phyloP scores from a whole-genome alignment of 225 moss, liverwort and hornwort genomes.

The Asterella californica region DNA sequence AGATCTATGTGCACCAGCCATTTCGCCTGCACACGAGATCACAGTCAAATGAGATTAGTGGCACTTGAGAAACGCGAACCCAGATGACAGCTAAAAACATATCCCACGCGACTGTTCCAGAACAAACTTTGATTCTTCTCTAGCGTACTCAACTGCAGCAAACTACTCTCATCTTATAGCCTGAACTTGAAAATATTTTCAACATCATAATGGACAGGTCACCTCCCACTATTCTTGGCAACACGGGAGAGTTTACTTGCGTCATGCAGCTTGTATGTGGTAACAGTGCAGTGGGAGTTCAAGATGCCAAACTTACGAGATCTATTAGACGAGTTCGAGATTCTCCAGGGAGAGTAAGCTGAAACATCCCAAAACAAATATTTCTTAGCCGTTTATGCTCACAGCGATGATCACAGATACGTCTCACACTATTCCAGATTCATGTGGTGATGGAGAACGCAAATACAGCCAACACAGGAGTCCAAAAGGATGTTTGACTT shows the following conservation, averaged over 20 bases:
- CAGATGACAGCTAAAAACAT: neutral
- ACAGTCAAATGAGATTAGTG: neutral
- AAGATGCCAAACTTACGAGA: slow-evolving; percentile 57
- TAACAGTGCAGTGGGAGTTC: too few species aligned
- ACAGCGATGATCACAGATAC: neutral
- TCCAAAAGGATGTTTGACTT: neutral
- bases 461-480: neutral
- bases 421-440: neutral
- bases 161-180: neutral
- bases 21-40: slow-evolving; percentile 65
- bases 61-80: neutral
- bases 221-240: neutral
- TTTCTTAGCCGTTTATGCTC: neutral
- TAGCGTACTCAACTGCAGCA: neutral
- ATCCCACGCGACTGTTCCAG: neutral
- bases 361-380: slow-evolving; percentile 18
- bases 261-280: neutral
- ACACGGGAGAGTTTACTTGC: neutral
- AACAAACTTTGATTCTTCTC: neutral
- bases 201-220: neutral
- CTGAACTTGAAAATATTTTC: neutral
- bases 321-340: slow-evolving; percentile 80
- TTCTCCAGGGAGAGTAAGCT: slow-evolving; percentile 87
- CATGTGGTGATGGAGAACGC: neutral
- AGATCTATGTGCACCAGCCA: slow-evolving; percentile 94